Evolutionary conservation across 345 rosid genomes (phyloP).

Genomic region (Lenwebbia sp.): DNA sequence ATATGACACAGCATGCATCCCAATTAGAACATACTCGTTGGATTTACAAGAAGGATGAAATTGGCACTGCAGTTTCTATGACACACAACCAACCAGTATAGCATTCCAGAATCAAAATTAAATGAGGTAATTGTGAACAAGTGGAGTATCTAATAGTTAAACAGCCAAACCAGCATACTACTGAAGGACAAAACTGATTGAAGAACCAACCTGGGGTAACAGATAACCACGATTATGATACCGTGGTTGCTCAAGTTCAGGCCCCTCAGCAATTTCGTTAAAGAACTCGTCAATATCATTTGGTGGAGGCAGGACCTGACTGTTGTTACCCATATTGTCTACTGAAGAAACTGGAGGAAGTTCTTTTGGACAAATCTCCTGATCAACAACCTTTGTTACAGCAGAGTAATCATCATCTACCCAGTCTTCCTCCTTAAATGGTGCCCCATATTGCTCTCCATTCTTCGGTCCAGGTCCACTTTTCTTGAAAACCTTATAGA

Average conservation of each 20-base stretch:
- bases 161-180: neutral
- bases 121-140: neutral
- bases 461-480: constrained; percentile 97
- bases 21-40: neutral
- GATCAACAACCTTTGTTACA: constrained; percentile 3
- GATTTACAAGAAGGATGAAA: neutral
- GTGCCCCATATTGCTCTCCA: constrained; percentile 96
- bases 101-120: neutral
- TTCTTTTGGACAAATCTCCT: constrained; percentile 15
- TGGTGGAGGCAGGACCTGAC: constrained; percentile 8
- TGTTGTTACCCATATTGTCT: constrained; percentile 6
- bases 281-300: constrained; percentile 39
- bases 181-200: neutral
- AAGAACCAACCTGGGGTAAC: constrained; percentile 23
- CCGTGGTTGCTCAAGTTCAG: constrained; percentile 10
- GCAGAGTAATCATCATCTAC: constrained; percentile 29
- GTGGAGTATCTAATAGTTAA: neutral
- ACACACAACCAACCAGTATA: neutral
- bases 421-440: constrained; percentile 88
- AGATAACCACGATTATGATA: neutral
- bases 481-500: constrained; percentile 74
- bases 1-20: neutral
- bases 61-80: neutral
- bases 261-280: constrained; percentile 23
- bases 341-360: constrained; percentile 9